Conservation (phyloP, 2,329 filamentous ascomycete genomes). For the Claviceps sp. region DNA sequence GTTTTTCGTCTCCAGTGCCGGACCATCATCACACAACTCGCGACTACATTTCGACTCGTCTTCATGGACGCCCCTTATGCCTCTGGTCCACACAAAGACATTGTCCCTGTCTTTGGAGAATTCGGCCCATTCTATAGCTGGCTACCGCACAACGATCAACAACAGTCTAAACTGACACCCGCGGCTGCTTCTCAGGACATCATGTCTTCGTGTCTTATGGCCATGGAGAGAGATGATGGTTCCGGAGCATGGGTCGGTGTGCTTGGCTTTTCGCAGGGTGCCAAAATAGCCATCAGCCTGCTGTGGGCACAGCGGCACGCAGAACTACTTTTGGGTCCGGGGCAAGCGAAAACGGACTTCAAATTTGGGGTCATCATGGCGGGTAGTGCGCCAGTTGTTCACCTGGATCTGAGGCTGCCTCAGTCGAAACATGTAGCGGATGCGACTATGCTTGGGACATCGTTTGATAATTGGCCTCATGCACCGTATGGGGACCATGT, state of each 20-base stretch:
- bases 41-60: slow-evolving; percentile 51
- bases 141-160: slow-evolving; percentile 39
- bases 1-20: slow-evolving; percentile 60
- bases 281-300: slow-evolving; percentile 46
- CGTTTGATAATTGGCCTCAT: slow-evolving; percentile 27
- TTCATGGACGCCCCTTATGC: slow-evolving; percentile 59
- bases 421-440: slow-evolving; percentile 34
- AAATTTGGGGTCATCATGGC: slow-evolving; percentile 24
- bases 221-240: slow-evolving; percentile 41
- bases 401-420: slow-evolving; percentile 27
- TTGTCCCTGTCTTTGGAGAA: slow-evolving; percentile 50
- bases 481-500: slow-evolving; percentile 28
- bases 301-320: slow-evolving; percentile 43
- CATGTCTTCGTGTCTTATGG: slow-evolving; percentile 23
- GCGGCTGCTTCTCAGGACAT: slow-evolving; percentile 30
- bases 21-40: slow-evolving; percentile 31
- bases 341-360: slow-evolving; percentile 10
- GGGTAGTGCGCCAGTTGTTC: slow-evolving; percentile 19
- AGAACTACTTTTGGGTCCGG: not conserved
- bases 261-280: slow-evolving; percentile 55
- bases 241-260: slow-evolving; percentile 46
- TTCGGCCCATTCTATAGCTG: slow-evolving; percentile 51
- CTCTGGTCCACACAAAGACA: slow-evolving; percentile 46
- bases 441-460: slow-evolving; percentile 11
- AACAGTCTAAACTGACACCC: slow-evolving; percentile 36